Percentiles rank a stretch among this genome's conserved stretches.
phyloP scores from a whole-genome alignment of 2,329 filamentous ascomycete species.

The Stagonosporopsis chrysanthemi region DNA sequence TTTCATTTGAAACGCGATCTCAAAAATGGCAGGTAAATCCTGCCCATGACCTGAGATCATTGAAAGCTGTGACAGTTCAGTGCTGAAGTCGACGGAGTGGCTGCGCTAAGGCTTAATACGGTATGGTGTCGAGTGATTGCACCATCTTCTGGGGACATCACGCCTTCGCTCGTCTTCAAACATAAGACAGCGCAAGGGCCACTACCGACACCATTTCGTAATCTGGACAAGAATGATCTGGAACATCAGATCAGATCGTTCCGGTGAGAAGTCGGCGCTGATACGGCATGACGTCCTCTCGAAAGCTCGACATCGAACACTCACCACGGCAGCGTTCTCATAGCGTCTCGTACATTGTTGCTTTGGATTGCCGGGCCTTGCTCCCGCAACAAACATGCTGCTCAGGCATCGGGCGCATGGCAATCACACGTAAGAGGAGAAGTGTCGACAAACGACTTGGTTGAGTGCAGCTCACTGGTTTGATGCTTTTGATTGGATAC shows the following conservation, averaged over 20 bases:
- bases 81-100: constrained; percentile 24
- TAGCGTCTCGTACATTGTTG: background rate
- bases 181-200: constrained; percentile 17
- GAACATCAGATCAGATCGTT: constrained; percentile 10
- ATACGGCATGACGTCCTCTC: background rate
- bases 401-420: background rate
- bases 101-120: constrained; percentile 23
- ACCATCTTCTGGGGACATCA: constrained; percentile 27
- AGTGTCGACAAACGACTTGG: background rate
- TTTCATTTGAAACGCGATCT: constrained; percentile 11
- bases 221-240: constrained; percentile 2
- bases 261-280: background rate
- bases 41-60: constrained; percentile 9
- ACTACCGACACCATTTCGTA: constrained; percentile 5
- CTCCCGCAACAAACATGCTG: background rate
- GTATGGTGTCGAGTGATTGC: constrained; percentile 18
- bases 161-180: constrained; percentile 25
- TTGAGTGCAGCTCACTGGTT: background rate
- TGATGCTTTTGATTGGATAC: background rate
- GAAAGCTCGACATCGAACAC: background rate
- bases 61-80: constrained; percentile 10
- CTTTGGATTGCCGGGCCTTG: background rate
- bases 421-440: background rate
- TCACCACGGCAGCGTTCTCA: background rate
- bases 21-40: constrained; percentile 19